phyloP scores from a whole-genome alignment of 805 yeast species.

The Myxozyma neotropica region DNA sequence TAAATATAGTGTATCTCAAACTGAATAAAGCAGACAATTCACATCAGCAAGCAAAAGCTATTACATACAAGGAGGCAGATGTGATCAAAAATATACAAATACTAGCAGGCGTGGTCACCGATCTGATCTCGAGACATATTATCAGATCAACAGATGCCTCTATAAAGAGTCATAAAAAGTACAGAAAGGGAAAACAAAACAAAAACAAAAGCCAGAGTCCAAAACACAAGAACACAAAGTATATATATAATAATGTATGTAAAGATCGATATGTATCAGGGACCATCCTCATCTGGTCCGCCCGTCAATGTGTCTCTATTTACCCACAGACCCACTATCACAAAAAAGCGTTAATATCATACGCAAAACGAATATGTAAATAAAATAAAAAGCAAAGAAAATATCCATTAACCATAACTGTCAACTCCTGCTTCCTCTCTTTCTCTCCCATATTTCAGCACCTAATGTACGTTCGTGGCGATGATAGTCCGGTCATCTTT shows the following conservation, averaged over 20 bases:
- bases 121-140: not conserved
- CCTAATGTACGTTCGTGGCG: constrained; percentile 7
- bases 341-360: not conserved
- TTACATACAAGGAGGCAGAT: not conserved
- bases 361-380: not conserved
- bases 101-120: not conserved
- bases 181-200: not conserved
- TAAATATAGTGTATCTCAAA: not conserved
- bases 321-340: not conserved
- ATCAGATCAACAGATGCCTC: not conserved
- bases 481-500: not conserved
- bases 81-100: not conserved
- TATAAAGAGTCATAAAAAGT: not conserved
- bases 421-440: not conserved
- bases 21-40: not conserved
- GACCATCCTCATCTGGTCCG: not conserved
- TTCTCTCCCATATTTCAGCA: not conserved
- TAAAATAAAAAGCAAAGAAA: not conserved
- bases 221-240: not conserved
- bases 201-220: constrained; percentile 4
- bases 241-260: not conserved
- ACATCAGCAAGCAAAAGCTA: not conserved
- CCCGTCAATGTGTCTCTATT: not conserved
- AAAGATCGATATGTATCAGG: constrained; percentile 1
- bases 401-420: not conserved